Evolutionary conservation across 257 asterid species (phyloP), one percentile per base, ranked within the genome.

Genomic region (Anisodus tanguticus): DNA sequence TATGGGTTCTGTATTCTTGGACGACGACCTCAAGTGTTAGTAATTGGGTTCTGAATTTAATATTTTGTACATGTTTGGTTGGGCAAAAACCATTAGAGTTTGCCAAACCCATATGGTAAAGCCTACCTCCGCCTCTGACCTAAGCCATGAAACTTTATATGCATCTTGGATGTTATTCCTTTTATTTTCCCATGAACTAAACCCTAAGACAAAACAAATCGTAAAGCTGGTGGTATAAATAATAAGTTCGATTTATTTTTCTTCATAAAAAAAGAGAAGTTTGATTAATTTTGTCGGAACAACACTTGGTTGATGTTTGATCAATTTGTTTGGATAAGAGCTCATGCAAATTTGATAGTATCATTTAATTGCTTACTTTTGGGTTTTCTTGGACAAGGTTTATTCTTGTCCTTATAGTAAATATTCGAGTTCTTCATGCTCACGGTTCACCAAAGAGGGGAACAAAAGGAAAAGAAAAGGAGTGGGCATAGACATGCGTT

Each of bases 281-380:
- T 67, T 67, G 77, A 39, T 70, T 4, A n/a, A 9, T 17, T 70
- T 70, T 69, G 2, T 69, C 0, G 78, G 12, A 43, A 16, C 8
- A 69, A 3, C 54, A 16, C 19, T 8, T 69, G 78, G 15, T 41
- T 69, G 37, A 10, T 3, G 2, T 22, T 74, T 49, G 80, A 74
- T 51, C 81, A 22, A 22, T 74, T 58, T 19, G 68, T n/a, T 62
- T 62, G 37, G 37, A 16, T 26, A 13, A 76, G 81, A 76, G 63
- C 15, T 26, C 47, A 12, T 8, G 81, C 59, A 51, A 12, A 53
- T 3, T 76, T 26, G 81, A 7, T 26, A 12, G 0, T 19, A 47
- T 22, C 43, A 22, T 49, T 19, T 9, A 47, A 3, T 74, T 74
- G 7, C 45, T 51, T 9, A 77, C 1, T 7, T 74, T 11, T 5